Conservation (phyloP, 2,329 filamentous ascomycete species). For the Beauveria australis region DNA sequence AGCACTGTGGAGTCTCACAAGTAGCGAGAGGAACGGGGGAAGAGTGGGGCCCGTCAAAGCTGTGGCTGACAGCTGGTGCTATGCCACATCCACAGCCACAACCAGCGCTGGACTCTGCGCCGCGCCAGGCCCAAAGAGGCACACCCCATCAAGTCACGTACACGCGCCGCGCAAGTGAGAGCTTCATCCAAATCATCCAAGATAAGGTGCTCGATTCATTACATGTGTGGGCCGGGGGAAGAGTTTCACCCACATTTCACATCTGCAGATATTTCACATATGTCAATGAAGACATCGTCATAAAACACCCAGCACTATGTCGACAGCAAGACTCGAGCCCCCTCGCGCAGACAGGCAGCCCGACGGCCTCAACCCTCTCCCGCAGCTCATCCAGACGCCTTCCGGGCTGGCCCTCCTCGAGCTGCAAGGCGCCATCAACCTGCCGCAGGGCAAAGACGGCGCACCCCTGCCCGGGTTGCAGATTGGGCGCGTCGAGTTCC, state of each 20-base stretch:
- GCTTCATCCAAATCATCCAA: neutral
- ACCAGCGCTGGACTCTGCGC: neutral
- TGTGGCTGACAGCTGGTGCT: neutral
- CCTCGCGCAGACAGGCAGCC: conserved; percentile 16
- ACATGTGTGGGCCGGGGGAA: neutral
- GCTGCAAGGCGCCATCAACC: conserved; percentile 83
- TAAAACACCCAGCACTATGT: conserved; percentile 19
- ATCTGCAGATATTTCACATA: neutral
- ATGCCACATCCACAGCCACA: conserved; percentile 5
- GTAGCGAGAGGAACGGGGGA: neutral
- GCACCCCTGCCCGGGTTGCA: conserved; percentile 22
- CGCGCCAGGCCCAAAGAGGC: neutral
- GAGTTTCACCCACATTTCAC: neutral
- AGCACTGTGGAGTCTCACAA: neutral
- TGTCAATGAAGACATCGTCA: neutral
- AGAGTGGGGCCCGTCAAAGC: neutral
- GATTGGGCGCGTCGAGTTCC: conserved; percentile 71
- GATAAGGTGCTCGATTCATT: neutral
- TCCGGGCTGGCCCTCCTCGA: conserved; percentile 84
- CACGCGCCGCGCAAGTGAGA: neutral
- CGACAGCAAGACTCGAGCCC: conserved; percentile 33
- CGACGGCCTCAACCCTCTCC: conserved; percentile 50
- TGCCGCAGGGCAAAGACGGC: conserved; percentile 40
- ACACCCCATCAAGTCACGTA: neutral
- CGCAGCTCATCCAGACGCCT: conserved; percentile 78